Base-by-base conservation (phyloP, 148 eudicot genomes). In the Persicaria maculosa region DNA sequence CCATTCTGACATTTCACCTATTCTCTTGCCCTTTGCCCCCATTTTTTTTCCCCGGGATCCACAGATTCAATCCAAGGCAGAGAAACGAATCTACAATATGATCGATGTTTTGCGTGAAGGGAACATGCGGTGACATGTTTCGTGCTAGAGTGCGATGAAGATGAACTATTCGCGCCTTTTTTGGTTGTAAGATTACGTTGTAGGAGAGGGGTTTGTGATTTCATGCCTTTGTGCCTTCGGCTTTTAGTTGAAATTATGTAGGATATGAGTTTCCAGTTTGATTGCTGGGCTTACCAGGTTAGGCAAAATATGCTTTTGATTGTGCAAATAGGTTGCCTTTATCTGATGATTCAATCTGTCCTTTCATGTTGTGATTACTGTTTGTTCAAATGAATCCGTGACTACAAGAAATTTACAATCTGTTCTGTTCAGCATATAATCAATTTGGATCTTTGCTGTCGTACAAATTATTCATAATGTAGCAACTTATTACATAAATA, bases 1-100 rank as follows among this genome's bases (percentile, higher is more conserved):
- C 17, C 47, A 15, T 46, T 17, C n/a, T 40, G 65, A 15, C 16
- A 20, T 25, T 31, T 7, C 46, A 5, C 48, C 0, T 45, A 45
- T 58, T 47, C 74, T 67, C 0, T 20, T 44, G 8, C 68, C 52
- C 43, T 14, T 2, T 54, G 2, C 57, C 48, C 36, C 25, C 5
- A 22, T 22, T 22, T 36, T 50, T 50, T 73, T 14, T 12, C 20
- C 68, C 40, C 16, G 36, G 71, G 36, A 58, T 57, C 74, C 78
- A 74, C 90, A 91, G 98, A 84, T 91, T 68, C 83, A 79, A 52
- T 81, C 83, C 65, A 94, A 86, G 70, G 97, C 90, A 52, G 86
- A 82, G 67, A 90, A 90, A 80, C 80, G 86, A 47, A 88, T 94
- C 77, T 88, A 84, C 85, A 71, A 88, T 44, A 88, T 88, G 92